Base-by-base conservation (phyloP, 345 rosid species). In the Litchi chinensis region DNA sequence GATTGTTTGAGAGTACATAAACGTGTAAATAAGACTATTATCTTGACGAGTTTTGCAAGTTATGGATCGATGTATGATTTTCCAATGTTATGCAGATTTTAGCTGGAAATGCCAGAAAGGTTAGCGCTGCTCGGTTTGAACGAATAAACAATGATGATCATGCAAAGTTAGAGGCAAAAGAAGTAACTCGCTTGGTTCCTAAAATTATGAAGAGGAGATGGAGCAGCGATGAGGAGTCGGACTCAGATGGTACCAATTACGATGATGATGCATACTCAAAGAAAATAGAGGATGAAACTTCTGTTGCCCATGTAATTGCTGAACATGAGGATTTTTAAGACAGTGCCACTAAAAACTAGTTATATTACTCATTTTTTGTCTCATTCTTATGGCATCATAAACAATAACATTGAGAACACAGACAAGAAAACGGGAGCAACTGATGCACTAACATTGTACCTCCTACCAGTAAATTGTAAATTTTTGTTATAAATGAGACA, bases 41-140 rank as follows among this genome's bases (percentile, higher is more conserved):
- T 24, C 56, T 59, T 72, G 74, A 65, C 67, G 39, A 67, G 50
- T 80, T 69, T 54, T 21, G 70, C 43, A 76, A 54, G 39, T 68
- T 77, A 67, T 62, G 56, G 64, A 75, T 66, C 68, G 32, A 46
- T 76, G 60, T 50, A 8, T 77, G 59, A 18, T 28, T 39, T 43
- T 67, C 70, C 70, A n/a, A 68, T 57, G 70, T 52, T 75, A 43
- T 77, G 83, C 91, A 94, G 99, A 88, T 96, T 82, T 85, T 94
- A 76, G 98, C 94, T 50, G 99, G 98, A 75, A 96, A 96, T 85
- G 98, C 99, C 71, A 89, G 98, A 84, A 94, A 96, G 87, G 98
- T 96, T 60, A 85, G 97, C 68, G 98, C 98, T 50, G 94, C 93
- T 64, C 89, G 98, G 74, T 92, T 96, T 83, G 97, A 94, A 68